Base-by-base conservation (phyloP, 2,329 filamentous ascomycete genomes). In the Monosporascus sp. region DNA sequence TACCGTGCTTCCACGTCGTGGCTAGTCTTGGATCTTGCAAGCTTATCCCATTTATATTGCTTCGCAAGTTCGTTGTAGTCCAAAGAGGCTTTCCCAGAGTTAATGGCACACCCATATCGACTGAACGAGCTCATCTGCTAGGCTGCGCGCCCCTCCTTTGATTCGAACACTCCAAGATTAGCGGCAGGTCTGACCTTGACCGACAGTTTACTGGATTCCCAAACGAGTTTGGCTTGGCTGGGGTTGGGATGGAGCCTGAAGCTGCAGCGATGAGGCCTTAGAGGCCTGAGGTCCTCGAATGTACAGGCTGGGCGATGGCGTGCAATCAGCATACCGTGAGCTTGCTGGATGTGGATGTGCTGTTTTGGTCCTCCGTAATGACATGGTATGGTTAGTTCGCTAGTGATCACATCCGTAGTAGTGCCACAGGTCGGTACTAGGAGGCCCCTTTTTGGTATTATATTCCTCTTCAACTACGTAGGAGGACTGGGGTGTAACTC, bases 91-190 rank as follows among this genome's bases (percentile, higher is more conserved):
- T 25, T 48, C 5, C 6, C 18, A 6, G 57, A 64, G 15, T 54
- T 63, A 9, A 55, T 49, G 9, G 66, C 68, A 14, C 67, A 71
- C 27, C 67, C 68, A 0, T 60, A 68, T 50, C 65, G 63, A 22
- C 54, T 72, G 1, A 72, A 72, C 18, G 54, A 65, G 6, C 58
- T 72, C 2, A 63, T 72, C 1, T 67, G 66, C 22, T 57, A 65
- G 49, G 63, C 68, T 44, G 68, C 69, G 3, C 60, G 61, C 3
- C 55, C 68, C 3, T 64, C 65, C 37, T 69, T 69, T 24, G 51
- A 62, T 8, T 48, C 49, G 24, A 58, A 54, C 6, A 51, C 48
- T 20, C 15, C 44, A 5, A 34, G 31, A 34, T 51, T 31, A 17
- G 11, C 15, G 8, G 22, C 38, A 8, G 53, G 45, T 24, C 9